Evolutionary conservation across 2,329 filamentous ascomycete species (phyloP), one percentile per base, ranked within the genome.

Genomic region (Phialemonium atrogriseum): DNA sequence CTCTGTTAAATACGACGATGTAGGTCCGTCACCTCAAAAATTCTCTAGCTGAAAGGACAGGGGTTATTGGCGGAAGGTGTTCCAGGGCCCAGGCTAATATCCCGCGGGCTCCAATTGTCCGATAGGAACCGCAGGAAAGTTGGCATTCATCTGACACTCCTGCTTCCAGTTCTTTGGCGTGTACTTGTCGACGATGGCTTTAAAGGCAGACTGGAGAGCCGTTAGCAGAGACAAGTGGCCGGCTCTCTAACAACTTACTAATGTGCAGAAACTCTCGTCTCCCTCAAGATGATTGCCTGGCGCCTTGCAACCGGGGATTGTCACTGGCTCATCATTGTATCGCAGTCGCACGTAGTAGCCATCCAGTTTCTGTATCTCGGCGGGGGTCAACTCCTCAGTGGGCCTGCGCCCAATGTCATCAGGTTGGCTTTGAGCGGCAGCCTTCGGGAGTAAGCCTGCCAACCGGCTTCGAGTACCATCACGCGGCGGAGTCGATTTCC

Each of bases 311-410:
- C 85, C 88, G 0, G 89, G 89, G 12, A 98, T 69, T 10, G 70
- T 75, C 50, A 96, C 75, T 4, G 86, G 73, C 32, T 71, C 68
- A 54, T 96, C 91, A 47, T 98, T 98, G 58, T 94, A 98, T 30
- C 88, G 74, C 36, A 98, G 56, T 12, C 91, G 78, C 10, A 98
- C 89, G 56, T 83, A 98, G 63, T 93, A 87, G 2, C 76, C 80
- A 16, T 82, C 66, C 9, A 93, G 57, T 33, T 66, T 68, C 11
- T 64, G 56, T 44, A 68, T 74, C 45, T 88, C 75, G 2, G 58
- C 50, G 1, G 65, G 56, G 0, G 64, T 67, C 34, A 91, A 60
- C 10, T 74, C 62, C 2, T 62, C 48, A 5, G 70, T 63, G 10
- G 66, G 65, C 46, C 72, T 79, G 25, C 84, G 73, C 7, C 73